Percentiles rank a stretch among this genome's conserved stretches.
phyloP scores from a whole-genome alignment of 352 stramenopile species.

The Globisporangium nunn region DNA sequence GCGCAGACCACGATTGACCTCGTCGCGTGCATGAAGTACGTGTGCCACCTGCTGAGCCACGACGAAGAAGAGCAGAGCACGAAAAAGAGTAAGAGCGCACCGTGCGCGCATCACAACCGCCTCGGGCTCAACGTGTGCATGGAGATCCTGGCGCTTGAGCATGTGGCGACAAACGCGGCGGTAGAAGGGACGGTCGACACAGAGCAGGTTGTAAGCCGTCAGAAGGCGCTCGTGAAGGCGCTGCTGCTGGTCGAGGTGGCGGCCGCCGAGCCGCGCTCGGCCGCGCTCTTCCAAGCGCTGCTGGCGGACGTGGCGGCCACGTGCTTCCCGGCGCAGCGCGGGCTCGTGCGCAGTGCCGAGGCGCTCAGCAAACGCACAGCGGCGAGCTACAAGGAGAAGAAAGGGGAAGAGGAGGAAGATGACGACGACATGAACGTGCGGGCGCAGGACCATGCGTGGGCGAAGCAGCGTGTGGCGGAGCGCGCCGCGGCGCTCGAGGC shows the following conservation, averaged over 20 bases:
- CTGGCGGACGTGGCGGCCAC: slow-evolving; percentile 34
- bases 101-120: slow-evolving; percentile 65
- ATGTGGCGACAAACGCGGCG: slow-evolving; percentile 17
- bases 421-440: slow-evolving; percentile 13
- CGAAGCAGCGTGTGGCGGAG: slow-evolving; percentile 35
- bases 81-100: slow-evolving; percentile 2
- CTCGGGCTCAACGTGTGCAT: slow-evolving; percentile 66
- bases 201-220: slow-evolving; percentile 22
- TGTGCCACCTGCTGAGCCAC: slow-evolving; percentile 46
- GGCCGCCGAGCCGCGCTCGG: slow-evolving; percentile 38
- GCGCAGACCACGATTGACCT: slow-evolving; percentile 34
- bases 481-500: slow-evolving; percentile 25
- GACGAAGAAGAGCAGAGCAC: background rate
- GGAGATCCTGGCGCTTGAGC: slow-evolving; percentile 58
- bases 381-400: slow-evolving; percentile 28
- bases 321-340: slow-evolving; percentile 35
- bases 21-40: slow-evolving; percentile 45
- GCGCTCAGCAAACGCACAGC: slow-evolving; percentile 34
- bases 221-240: slow-evolving; percentile 54
- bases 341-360: slow-evolving; percentile 37
- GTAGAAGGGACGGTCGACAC: slow-evolving; percentile 12
- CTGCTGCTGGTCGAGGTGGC: slow-evolving; percentile 43
- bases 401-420: slow-evolving; percentile 5
- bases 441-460: slow-evolving; percentile 47
- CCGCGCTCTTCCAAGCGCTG: slow-evolving; percentile 41